These are phyloP conservation scores for Phytophthora cryptogea DNA, from an alignment of 352 stramenopile genomes.

Conservation along the genomic window DNA sequence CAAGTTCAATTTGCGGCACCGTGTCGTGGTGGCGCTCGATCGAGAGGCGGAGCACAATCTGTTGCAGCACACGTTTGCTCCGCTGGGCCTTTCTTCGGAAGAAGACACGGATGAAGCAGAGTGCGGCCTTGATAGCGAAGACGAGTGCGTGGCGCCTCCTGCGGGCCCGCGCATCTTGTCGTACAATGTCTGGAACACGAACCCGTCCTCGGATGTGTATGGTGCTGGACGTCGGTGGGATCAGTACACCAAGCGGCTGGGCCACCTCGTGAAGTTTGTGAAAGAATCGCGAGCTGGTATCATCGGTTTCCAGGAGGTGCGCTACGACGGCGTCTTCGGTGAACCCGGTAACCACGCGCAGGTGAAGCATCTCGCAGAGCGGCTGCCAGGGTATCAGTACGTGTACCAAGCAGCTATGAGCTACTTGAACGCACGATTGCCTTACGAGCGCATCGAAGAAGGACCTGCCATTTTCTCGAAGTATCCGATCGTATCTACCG, in stretches of 20 bases:
- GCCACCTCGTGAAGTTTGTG: constrained; percentile 73
- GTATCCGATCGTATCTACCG: constrained; percentile 75
- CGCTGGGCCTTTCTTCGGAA: constrained; percentile 24
- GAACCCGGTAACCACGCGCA: constrained; percentile 65
- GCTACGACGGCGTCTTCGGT: constrained; percentile 83
- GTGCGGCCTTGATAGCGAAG: constrained; percentile 21
- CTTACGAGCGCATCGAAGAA: constrained; percentile 85
- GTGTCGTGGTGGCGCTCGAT: constrained; percentile 69
- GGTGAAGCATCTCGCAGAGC: constrained; percentile 69
- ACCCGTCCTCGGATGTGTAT: constrained; percentile 74
- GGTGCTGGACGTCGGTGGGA: constrained; percentile 54
- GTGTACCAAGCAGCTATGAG: constrained; percentile 89
- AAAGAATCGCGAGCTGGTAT: constrained; percentile 57
- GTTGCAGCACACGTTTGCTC: constrained; percentile 68
- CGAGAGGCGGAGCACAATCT: constrained; percentile 72
- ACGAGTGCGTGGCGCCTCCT: constrained; percentile 15
- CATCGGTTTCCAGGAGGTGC: constrained; percentile 89
- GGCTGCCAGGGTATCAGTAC: constrained; percentile 77
- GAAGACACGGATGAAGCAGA: constrained; percentile 14
- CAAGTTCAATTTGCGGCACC: constrained; percentile 57
- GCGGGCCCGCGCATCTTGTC: constrained; percentile 68
- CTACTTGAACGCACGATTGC: constrained; percentile 64
- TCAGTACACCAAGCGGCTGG: constrained; percentile 80
- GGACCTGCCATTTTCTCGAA: constrained; percentile 82
- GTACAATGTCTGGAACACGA: constrained; percentile 93